phyloP scores from a whole-genome alignment of 306 rosid species.

The Rosa persica region DNA sequence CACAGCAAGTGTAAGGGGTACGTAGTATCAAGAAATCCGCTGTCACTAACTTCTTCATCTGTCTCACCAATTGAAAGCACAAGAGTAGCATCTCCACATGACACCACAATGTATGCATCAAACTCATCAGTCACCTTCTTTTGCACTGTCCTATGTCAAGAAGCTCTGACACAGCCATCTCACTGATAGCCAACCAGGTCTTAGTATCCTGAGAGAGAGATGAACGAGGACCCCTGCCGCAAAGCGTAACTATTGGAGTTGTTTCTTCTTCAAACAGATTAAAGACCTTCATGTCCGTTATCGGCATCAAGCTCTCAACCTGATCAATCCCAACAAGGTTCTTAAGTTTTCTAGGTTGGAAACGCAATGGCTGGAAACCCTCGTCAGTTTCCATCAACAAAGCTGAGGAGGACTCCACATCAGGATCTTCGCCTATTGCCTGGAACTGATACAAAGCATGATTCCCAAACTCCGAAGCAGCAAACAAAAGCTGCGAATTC shows the following conservation, averaged over 20 bases:
- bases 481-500: conserved; percentile 84
- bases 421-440: conserved; percentile 89
- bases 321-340: conserved; percentile 95
- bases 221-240: conserved; percentile 96
- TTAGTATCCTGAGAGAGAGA: conserved; percentile 81
- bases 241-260: conserved; percentile 89
- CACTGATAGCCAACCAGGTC: conserved; percentile 97
- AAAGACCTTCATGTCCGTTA: conserved; percentile 88
- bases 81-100: conserved; percentile 87
- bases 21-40: conserved; percentile 96
- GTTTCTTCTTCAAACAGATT: conserved; percentile 96
- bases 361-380: conserved; percentile 71
- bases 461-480: conserved; percentile 93
- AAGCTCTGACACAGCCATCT: conserved; percentile 99
- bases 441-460: conserved; percentile 86
- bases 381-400: conserved; percentile 83
- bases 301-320: conserved; percentile 91
- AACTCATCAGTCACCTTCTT: conserved; percentile 87
- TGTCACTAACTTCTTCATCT: conserved; percentile 93
- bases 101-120: conserved; percentile 95
- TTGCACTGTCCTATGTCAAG: conserved; percentile 97
- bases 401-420: conserved; percentile 87
- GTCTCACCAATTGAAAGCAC: conserved; percentile 99
- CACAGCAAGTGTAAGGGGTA: conserved; percentile 91
- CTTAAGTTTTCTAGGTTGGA: conserved; percentile 81